Percentiles rank a stretch among this genome's conserved stretches.
Conservation (phyloP, 495 filamentous ascomycete species). For the Mytilinidion resinicola region DNA sequence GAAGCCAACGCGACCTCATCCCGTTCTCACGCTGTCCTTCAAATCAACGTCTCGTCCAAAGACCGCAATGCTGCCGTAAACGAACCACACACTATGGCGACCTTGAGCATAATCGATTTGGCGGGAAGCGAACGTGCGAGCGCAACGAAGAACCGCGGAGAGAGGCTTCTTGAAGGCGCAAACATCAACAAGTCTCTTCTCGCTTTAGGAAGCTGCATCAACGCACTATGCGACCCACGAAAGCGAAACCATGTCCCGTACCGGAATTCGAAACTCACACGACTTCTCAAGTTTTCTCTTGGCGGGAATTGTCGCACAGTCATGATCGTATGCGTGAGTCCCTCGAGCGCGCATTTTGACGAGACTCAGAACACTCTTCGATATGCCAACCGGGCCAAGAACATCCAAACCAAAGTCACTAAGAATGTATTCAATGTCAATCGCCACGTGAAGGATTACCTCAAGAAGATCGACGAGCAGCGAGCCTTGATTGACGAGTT, state of each 20-base stretch:
- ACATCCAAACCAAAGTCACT: conserved; percentile 98
- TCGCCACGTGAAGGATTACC: conserved; percentile 94
- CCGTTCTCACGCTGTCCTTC: conserved; percentile 94
- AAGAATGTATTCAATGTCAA: conserved; percentile 99
- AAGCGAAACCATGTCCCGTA: conserved; percentile 96
- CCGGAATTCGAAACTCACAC: conserved; percentile 94
- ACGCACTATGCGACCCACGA: conserved; percentile 89
- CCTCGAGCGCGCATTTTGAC: conserved; percentile 94
- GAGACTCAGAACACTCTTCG: conserved; percentile 98
- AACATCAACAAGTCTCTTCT: conserved; percentile 99
- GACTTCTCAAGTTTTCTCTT: conserved; percentile 91
- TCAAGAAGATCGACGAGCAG: conserved; percentile 97
- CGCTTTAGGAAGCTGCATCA: conserved; percentile 95
- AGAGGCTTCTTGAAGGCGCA: conserved; percentile 84
- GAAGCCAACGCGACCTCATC: conserved; percentile 98
- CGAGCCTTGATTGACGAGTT: conserved; percentile 89
- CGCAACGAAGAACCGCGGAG: conserved; percentile 93
- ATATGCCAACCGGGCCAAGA: conserved; percentile 97
- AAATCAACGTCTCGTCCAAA: conserved; percentile 92
- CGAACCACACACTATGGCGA: conserved; percentile 96
- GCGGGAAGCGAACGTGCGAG: conserved; percentile 95
- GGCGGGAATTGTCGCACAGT: conserved; percentile 98
- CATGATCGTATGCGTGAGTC: conserved; percentile 99
- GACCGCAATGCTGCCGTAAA: conserved; percentile 89
- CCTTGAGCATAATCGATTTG: conserved; percentile 94